These are phyloP conservation scores for Aspergillus sclerotioniger DNA, from an alignment of 495 filamentous ascomycete genomes.

Conservation along the genomic window DNA sequence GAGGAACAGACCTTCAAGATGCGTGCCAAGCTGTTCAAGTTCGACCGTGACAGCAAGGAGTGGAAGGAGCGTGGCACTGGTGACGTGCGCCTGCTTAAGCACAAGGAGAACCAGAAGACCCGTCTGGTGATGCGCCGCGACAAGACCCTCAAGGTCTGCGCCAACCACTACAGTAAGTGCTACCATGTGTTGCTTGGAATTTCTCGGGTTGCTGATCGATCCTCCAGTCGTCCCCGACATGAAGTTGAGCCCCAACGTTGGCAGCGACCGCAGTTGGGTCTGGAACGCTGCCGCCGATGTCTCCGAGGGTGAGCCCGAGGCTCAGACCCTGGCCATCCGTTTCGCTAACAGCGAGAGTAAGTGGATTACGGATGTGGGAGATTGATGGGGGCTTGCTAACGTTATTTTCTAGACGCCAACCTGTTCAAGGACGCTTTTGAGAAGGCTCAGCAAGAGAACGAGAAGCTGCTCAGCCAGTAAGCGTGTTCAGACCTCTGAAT, in stretches of 20 bases:
- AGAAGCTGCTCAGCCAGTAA: constrained; percentile 68
- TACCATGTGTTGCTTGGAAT: not conserved
- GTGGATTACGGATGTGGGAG: constrained; percentile 26
- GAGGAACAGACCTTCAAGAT: constrained; percentile 99
- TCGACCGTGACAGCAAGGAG: constrained; percentile 82
- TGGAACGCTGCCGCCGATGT: constrained; percentile 99
- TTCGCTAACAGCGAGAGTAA: constrained; percentile 98
- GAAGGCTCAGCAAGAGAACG: constrained; percentile 97
- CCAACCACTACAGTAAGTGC: constrained; percentile 95
- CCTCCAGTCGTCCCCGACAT: constrained; percentile 92
- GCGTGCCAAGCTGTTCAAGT: constrained; percentile 99
- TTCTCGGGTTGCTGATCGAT: constrained; percentile 19
- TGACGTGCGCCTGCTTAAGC: constrained; percentile 93
- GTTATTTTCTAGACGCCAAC: constrained; percentile 73
- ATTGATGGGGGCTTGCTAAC: constrained; percentile 11
- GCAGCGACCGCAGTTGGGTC: constrained; percentile 97
- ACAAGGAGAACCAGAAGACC: constrained; percentile 97
- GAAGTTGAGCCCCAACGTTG: constrained; percentile 97
- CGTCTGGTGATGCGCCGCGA: constrained; percentile 97
- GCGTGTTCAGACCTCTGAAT: not conserved
- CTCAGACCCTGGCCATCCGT: constrained; percentile 91
- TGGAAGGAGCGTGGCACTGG: constrained; percentile 99
- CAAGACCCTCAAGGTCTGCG: constrained; percentile 99
- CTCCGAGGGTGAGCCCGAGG: constrained; percentile 95
- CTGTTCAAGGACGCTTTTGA: constrained; percentile 97